Conservation (phyloP, 768 basidiomycete genomes). For the Chalciporus piperatus region DNA sequence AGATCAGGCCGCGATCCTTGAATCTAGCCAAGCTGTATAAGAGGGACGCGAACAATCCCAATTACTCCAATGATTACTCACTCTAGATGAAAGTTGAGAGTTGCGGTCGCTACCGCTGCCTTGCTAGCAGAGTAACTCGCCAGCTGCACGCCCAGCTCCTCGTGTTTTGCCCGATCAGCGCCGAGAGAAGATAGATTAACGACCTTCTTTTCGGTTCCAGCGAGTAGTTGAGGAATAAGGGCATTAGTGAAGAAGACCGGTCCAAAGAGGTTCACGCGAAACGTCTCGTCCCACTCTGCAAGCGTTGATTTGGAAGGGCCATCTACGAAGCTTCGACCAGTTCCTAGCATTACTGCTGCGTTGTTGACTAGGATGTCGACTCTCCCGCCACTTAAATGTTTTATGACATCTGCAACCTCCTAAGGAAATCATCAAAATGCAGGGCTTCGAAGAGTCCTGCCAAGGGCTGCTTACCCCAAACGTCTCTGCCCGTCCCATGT, state of each 20-base stretch:
- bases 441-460: neutral
- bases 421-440: neutral
- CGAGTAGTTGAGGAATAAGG: slow-evolving; percentile 3
- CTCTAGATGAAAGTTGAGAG: slow-evolving; percentile 7
- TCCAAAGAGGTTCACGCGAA: slow-evolving; percentile 6
- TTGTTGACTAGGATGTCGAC: slow-evolving; percentile 5
- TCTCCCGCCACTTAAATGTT: neutral
- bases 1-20: slow-evolving; percentile 1
- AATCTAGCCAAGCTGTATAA: neutral
- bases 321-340: slow-evolving; percentile 1
- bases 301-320: slow-evolving; percentile 6
- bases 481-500: slow-evolving; percentile 1
- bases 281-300: slow-evolving; percentile 8
- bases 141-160: neutral
- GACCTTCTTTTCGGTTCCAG: slow-evolving; percentile 1
- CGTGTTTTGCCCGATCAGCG: slow-evolving; percentile 2
- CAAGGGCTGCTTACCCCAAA: neutral
- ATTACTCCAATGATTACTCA: neutral
- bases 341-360: slow-evolving; percentile 1
- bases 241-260: slow-evolving; percentile 8
- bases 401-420: slow-evolving; percentile 1
- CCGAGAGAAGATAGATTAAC: slow-evolving; percentile 6
- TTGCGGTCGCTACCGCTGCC: slow-evolving; percentile 3
- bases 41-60: neutral
- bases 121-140: slow-evolving; percentile 9